Conservation (phyloP, 805 yeast genomes). For the Ogataea haglerorum region DNA sequence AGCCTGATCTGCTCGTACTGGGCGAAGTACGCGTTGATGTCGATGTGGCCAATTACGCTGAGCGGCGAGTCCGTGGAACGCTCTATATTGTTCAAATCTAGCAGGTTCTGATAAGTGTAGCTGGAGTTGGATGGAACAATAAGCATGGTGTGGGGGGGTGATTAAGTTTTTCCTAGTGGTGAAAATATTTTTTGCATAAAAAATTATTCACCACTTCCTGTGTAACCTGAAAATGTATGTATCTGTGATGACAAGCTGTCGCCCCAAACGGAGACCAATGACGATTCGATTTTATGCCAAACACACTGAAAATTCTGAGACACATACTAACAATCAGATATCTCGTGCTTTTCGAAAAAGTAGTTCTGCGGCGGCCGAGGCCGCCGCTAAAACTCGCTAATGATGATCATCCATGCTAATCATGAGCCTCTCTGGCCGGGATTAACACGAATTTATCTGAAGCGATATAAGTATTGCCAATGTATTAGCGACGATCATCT, state of each 20-base stretch:
- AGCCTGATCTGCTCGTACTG: slow-evolving; percentile 85
- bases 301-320: slow-evolving; percentile 65
- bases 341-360: neutral
- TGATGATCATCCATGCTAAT: slow-evolving; percentile 12
- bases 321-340: slow-evolving; percentile 10
- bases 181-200: neutral
- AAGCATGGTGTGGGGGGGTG: slow-evolving; percentile 11
- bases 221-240: slow-evolving; percentile 6
- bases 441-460: slow-evolving; percentile 6
- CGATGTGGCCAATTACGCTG: slow-evolving; percentile 80
- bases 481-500: neutral
- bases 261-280: slow-evolving; percentile 70
- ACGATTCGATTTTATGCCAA: slow-evolving; percentile 66
- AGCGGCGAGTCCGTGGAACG: slow-evolving; percentile 62
- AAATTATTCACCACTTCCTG: slow-evolving; percentile 1
- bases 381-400: slow-evolving; percentile 1
- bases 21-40: slow-evolving; percentile 93
- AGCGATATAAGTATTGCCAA: neutral
- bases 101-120: slow-evolving; percentile 48
- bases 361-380: neutral
- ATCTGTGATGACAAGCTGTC: slow-evolving; percentile 62
- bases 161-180: neutral
- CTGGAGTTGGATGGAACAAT: slow-evolving; percentile 7
- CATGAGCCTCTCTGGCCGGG: slow-evolving; percentile 5
- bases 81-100: slow-evolving; percentile 42